Conservation (phyloP, 2,329 filamentous ascomycete genomes). For the Fusarium subtropicale region DNA sequence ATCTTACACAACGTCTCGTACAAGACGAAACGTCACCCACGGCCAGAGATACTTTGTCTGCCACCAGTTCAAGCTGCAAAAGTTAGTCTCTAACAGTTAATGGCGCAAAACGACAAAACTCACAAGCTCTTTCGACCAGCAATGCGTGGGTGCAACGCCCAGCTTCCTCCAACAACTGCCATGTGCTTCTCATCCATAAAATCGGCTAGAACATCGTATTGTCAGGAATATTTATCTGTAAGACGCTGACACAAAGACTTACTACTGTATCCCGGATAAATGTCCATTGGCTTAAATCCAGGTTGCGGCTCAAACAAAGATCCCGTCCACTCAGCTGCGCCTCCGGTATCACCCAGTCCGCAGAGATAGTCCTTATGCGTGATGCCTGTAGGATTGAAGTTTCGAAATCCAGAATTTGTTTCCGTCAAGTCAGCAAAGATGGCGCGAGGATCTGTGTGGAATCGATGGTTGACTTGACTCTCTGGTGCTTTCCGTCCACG, state of each 20-base stretch:
- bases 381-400: slow-evolving; percentile 18
- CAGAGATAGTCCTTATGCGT: slow-evolving; percentile 23
- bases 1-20: neutral
- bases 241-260: neutral
- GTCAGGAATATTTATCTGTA: neutral
- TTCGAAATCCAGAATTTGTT: slow-evolving; percentile 21
- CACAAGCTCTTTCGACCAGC: slow-evolving; percentile 32
- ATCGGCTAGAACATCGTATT: slow-evolving; percentile 3
- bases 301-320: slow-evolving; percentile 16
- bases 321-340: slow-evolving; percentile 31
- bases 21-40: slow-evolving; percentile 33
- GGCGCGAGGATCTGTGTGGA: slow-evolving; percentile 5
- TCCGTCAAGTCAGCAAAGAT: slow-evolving; percentile 14
- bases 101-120: neutral
- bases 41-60: slow-evolving; percentile 34
- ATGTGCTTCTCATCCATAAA: slow-evolving; percentile 36
- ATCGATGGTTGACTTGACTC: slow-evolving; percentile 4
- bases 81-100: neutral
- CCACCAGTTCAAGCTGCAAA: slow-evolving; percentile 31
- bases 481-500: slow-evolving; percentile 1
- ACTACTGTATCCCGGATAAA: slow-evolving; percentile 36
- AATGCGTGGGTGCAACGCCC: slow-evolving; percentile 31
- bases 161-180: slow-evolving; percentile 25
- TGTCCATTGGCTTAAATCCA: slow-evolving; percentile 29
- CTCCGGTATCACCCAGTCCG: slow-evolving; percentile 26